These are phyloP conservation scores for Biscutella laevigata DNA, from an alignment of 441 rosid genomes.

Conservation along the genomic window DNA sequence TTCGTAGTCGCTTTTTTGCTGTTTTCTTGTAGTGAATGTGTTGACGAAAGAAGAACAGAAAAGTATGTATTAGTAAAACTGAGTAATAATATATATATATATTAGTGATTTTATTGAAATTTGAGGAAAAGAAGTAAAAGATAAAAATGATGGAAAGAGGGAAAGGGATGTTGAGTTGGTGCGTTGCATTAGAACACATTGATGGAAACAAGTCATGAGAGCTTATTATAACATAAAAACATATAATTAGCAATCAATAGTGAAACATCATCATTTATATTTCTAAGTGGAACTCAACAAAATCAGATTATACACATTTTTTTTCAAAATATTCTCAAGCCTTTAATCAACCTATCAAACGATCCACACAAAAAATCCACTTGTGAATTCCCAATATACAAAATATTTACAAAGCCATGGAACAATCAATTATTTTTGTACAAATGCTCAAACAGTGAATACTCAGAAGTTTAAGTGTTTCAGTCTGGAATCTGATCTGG, in stretches of 20 bases:
- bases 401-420: not conserved
- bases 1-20: too few species aligned
- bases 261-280: constrained; percentile 26
- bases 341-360: not conserved
- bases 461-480: too few species aligned
- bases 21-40: too few species aligned
- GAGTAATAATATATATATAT: constrained; percentile 35
- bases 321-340: not conserved
- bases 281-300: constrained; percentile 21
- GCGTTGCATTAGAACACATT: constrained; percentile 41
- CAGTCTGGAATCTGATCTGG: not conserved
- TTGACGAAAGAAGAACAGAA: not conserved
- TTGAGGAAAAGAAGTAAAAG: constrained; percentile 18
- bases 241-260: constrained; percentile 21
- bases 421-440: too few species aligned
- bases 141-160: constrained; percentile 24
- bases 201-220: constrained; percentile 45
- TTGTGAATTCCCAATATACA: not conserved
- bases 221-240: constrained; percentile 12
- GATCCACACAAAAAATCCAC: not conserved
- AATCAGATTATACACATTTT: not conserved
- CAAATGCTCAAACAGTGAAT: too few species aligned
- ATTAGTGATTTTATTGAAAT: not conserved
- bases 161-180: constrained; percentile 52
- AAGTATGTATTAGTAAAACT: constrained; percentile 38